Evolutionary conservation across 2,329 filamentous ascomycete species (phyloP).

Genomic region (Diatrype stigma): DNA sequence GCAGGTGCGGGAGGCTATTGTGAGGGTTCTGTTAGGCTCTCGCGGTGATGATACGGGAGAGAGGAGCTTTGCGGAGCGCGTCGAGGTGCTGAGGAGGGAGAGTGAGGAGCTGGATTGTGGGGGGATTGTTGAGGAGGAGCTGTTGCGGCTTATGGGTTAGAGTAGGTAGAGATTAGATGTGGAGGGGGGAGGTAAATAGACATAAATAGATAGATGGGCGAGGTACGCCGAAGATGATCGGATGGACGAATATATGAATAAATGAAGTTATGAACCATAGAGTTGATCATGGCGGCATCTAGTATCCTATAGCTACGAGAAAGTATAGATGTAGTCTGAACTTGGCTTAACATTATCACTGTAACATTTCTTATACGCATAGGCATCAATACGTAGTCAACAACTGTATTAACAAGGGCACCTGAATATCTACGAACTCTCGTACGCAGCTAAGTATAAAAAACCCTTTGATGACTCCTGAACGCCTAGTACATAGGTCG

Average conservation of each 20-base stretch:
- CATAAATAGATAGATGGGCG: no score
- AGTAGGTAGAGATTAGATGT: background rate
- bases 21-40: constrained; percentile 24
- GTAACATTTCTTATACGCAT: background rate
- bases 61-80: constrained; percentile 13
- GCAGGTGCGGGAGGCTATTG: constrained; percentile 24
- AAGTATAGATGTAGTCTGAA: no score
- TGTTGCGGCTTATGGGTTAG: constrained; percentile 7
- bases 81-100: constrained; percentile 23
- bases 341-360: background rate
- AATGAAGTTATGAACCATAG: no score
- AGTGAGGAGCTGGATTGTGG: constrained; percentile 27
- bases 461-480: no score
- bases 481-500: no score
- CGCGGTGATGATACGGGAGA: constrained; percentile 3
- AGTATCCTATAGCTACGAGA: no score
- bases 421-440: background rate
- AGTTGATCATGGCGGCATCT: no score
- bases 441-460: background rate
- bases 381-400: no score
- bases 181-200: background rate
- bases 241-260: no score
- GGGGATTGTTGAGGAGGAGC: constrained; percentile 22
- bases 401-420: background rate
- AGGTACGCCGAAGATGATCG: no score